Evolutionary conservation across 441 rosid genomes (phyloP), one percentile per base, ranked within the genome.

Genomic region (Euphorbia celastroides): DNA sequence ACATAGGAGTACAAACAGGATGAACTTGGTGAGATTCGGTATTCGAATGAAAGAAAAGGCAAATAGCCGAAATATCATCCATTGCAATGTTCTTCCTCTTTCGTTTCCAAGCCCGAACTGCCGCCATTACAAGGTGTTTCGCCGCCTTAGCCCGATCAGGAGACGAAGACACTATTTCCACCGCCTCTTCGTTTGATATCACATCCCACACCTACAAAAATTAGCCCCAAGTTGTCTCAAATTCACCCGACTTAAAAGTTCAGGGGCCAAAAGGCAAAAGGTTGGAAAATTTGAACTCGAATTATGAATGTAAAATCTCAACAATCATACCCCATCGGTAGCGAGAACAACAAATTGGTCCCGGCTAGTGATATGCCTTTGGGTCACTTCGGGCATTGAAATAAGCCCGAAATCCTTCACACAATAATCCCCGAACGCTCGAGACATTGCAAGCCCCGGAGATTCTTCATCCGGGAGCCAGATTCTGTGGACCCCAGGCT

Each of bases 401-500:
- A 84, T 86, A 17, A 91, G 77, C 2, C 99, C 94, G 31, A 74
- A 88, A 32, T 83, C 84, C 79, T 93, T 93, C 10, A 91, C 62
- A 72, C 99, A 89, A 70, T 86, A 86, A 79, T 91, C 99, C 9
- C 99, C 99, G 20, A 94, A 91, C 13, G 99, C 96, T 76, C 99
- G 80, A 13, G 97, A 91, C 99, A 88, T 94, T 57, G 96, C 96
- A 3, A 91, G 87, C 41, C 99, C 97, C 0, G 97, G 97, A 0
- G 79, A 81, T 32, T 91, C 91, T 41, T 66, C 84, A 30, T 84
- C 75, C 1, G 96, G 97, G 69, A 88, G 86, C 97, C 99, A 93
- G 32, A 93, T 77, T 11, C 97, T 86, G 72, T 93, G 96, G 36
- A 93, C 91, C 6, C 96, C 93, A 16, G 93, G 99, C 78, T 91